These are phyloP conservation scores for Pogostemon cablin DNA, from an alignment of 257 asterid genomes.

Conservation along the genomic window DNA sequence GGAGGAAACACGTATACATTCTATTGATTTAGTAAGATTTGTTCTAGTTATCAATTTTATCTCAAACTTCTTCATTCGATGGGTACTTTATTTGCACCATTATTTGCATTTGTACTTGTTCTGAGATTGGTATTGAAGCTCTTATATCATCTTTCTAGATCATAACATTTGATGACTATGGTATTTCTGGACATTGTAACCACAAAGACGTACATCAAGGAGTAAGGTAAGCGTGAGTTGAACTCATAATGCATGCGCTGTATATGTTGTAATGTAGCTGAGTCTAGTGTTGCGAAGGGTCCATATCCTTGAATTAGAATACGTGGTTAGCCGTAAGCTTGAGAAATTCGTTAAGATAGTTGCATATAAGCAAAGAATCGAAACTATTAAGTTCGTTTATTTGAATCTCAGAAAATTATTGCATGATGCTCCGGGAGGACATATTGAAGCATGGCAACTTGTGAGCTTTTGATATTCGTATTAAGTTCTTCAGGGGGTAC, in stretches of 20 bases:
- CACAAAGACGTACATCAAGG: slow-evolving; percentile 53
- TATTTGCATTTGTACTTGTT: neutral
- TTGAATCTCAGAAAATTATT: slow-evolving; percentile 53
- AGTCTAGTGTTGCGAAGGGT: neutral
- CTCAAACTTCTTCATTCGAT: slow-evolving; percentile 6
- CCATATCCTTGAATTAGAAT: neutral
- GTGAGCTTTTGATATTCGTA: slow-evolving; percentile 43
- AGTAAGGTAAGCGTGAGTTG: slow-evolving; percentile 56
- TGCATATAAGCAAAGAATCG: slow-evolving; percentile 3
- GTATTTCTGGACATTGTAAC: slow-evolving; percentile 91
- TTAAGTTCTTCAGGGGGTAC: no score
- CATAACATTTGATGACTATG: slow-evolving; percentile 76
- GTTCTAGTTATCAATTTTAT: neutral
- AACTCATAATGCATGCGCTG: slow-evolving; percentile 7
- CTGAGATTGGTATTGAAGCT: slow-evolving; percentile 1
- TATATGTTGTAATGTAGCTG: neutral
- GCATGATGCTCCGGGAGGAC: slow-evolving; percentile 41
- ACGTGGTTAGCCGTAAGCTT: neutral
- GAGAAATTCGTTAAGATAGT: slow-evolving; percentile 9
- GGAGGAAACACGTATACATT: slow-evolving; percentile 48
- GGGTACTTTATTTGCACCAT: neutral
- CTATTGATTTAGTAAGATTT: slow-evolving; percentile 68
- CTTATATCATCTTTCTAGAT: slow-evolving; percentile 46
- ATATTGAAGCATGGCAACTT: slow-evolving; percentile 82
- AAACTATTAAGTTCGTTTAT: slow-evolving; percentile 32